phyloP scores from a whole-genome alignment of 2,329 filamentous ascomycete species.

The Botryotinia calthae region DNA sequence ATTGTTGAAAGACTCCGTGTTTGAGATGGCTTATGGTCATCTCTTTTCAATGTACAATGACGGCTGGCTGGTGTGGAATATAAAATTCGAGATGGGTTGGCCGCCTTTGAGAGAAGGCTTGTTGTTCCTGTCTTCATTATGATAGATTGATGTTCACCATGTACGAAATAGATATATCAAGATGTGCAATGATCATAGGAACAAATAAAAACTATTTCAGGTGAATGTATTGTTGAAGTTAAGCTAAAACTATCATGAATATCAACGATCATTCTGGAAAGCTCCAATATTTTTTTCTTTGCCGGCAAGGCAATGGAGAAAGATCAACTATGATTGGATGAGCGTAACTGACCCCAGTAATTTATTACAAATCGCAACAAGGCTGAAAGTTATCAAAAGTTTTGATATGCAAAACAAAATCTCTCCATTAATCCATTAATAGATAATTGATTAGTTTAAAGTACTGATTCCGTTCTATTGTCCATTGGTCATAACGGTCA shows the following conservation, averaged over 20 bases:
- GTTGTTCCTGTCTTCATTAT: constrained; percentile 38
- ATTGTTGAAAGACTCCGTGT: constrained; percentile 24
- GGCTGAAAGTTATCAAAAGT: constrained; percentile 3
- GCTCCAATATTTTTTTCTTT: constrained; percentile 21
- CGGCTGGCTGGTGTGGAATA: constrained; percentile 32
- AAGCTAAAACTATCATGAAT: constrained; percentile 10
- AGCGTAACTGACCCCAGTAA: background rate
- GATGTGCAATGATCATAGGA: background rate
- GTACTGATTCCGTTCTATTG: background rate
- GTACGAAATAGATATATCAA: background rate
- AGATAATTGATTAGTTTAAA: background rate
- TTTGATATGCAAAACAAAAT: background rate
- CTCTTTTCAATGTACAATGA: constrained; percentile 26
- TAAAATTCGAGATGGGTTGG: constrained; percentile 33
- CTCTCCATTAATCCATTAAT: background rate
- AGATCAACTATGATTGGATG: constrained; percentile 11
- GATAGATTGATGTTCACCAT: constrained; percentile 5
- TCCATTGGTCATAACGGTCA: background rate
- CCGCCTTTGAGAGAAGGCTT: constrained; percentile 36
- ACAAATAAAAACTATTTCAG: constrained; percentile 1
- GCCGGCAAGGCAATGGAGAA: constrained; percentile 10
- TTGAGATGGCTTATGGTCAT: constrained; percentile 26
- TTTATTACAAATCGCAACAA: constrained; percentile 16
- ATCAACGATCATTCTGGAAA: constrained; percentile 21
- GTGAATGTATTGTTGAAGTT: constrained; percentile 13